Evolutionary conservation across 2,329 filamentous ascomycete genomes (phyloP).

Genomic region (Ophiosphaerella herpotricha): DNA sequence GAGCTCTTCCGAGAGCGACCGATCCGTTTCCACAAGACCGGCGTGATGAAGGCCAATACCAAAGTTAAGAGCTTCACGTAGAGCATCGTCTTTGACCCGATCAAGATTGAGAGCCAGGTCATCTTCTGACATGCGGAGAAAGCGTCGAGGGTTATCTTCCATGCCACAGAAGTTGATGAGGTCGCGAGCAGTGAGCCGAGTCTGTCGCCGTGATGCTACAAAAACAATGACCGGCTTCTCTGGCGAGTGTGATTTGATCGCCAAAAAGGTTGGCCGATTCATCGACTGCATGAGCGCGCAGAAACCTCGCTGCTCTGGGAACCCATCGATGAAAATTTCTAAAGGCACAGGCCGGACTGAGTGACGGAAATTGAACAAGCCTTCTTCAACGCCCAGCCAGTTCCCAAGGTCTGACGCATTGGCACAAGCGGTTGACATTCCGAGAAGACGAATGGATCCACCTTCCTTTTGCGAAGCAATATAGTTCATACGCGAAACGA

Average conservation of each 20-base stretch:
- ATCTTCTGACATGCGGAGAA: slow-evolving; percentile 92
- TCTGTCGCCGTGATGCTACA: slow-evolving; percentile 92
- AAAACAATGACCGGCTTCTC: slow-evolving; percentile 98
- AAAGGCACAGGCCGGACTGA: slow-evolving; percentile 94
- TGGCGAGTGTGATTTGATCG: slow-evolving; percentile 94
- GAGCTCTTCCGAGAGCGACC: slow-evolving; percentile 88
- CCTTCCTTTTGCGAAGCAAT: slow-evolving; percentile 88
- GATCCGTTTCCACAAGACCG: slow-evolving; percentile 91
- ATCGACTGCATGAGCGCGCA: slow-evolving; percentile 98
- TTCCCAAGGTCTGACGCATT: slow-evolving; percentile 93
- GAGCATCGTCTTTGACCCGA: slow-evolving; percentile 87
- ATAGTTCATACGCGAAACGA: slow-evolving; percentile 93
- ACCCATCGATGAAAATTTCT: slow-evolving; percentile 96
- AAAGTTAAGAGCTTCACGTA: slow-evolving; percentile 94
- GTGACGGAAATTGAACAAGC: slow-evolving; percentile 93
- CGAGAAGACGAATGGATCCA: slow-evolving; percentile 84
- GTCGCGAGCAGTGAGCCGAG: slow-evolving; percentile 91
- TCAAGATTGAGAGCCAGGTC: slow-evolving; percentile 86
- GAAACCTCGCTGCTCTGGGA: slow-evolving; percentile 92
- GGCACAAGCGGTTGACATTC: slow-evolving; percentile 99
- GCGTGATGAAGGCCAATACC: slow-evolving; percentile 97
- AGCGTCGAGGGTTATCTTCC: slow-evolving; percentile 95
- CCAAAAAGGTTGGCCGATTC: slow-evolving; percentile 95
- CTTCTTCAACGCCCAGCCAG: slow-evolving; percentile 96
- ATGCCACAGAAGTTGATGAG: slow-evolving; percentile 97